Evolutionary conservation across 257 asterid species (phyloP), one percentile per base, ranked within the genome.

Genomic region (Eucommia ulmoides): DNA sequence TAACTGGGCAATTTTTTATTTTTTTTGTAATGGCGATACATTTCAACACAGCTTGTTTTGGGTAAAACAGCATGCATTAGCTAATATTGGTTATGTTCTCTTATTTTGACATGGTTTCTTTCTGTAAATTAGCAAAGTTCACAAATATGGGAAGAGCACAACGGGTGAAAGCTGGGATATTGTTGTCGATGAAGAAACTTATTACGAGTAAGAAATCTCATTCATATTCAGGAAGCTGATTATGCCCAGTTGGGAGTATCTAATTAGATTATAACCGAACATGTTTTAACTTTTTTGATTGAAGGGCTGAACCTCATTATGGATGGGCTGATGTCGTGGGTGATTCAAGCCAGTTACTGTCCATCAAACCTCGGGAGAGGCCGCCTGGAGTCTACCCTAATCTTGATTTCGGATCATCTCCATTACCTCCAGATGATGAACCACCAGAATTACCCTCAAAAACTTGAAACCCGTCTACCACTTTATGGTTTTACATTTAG

Each of bases 291-390:
- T 59, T 49, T 59, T 49, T 19, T 46, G 53, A 45, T 52, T 52
- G 64, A 63, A 91, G 99, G 88, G 95, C 95, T 6, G 99, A 91
- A 23, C 99, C 99, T 41, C 99, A 87, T 69, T 86, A 91, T 50
- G 99, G 99, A 70, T 91, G 99, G 99, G 93, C 99, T 0, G 97
- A 91, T 53, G 99, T 91, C 22, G 99, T 91, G 49, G 99, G 99
- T n/a, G 89, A 91, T 71, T 91, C 97, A 15, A 68, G 64, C 22
- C 99, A 91, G 52, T 54, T 91, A 67, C 73, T 91, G 26, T 91
- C 97, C 21, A 87, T 91, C 50, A 35, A 81, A 64, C 95, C 95
- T 19, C 75, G 52, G 33, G 99, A 91, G 54, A 88, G 92, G 44
- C 99, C 99, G 1, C 94, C 84, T 0, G 99, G 99, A 7, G 87